These are phyloP conservation scores for Metschnikowia corniflorae DNA, from an alignment of 805 yeast species.

Conservation along the genomic window DNA sequence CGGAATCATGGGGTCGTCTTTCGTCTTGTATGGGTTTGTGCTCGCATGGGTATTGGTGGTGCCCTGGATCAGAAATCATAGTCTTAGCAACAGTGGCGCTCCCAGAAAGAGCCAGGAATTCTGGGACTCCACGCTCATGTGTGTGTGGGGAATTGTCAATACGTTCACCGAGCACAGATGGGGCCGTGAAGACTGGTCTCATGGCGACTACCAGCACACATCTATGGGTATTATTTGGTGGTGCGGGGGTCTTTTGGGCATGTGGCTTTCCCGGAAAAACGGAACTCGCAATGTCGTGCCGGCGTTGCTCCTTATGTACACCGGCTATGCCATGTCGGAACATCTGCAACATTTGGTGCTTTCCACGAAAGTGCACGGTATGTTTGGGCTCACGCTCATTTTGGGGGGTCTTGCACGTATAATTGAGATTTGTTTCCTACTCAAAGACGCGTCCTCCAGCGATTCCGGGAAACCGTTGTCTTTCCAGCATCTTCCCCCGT, in stretches of 20 bases:
- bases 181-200: constrained; percentile 86
- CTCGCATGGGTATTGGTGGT: constrained; percentile 62
- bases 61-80: constrained; percentile 67
- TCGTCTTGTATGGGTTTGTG: constrained; percentile 74
- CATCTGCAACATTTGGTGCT: constrained; percentile 74
- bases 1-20: constrained; percentile 94
- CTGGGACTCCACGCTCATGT: constrained; percentile 77
- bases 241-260: constrained; percentile 87
- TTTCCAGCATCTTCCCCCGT: constrained; percentile 86
- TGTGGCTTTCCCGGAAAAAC: constrained; percentile 58
- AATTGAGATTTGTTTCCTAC: constrained; percentile 73
- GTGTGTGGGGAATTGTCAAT: constrained; percentile 87
- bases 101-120: constrained; percentile 66
- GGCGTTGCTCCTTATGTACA: constrained; percentile 73
- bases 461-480: constrained; percentile 47
- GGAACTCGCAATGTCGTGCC: constrained; percentile 59
- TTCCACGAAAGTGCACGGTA: constrained; percentile 81
- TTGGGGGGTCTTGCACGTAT: constrained; percentile 73
- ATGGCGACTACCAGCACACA: constrained; percentile 93
- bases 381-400: constrained; percentile 82
- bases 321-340: constrained; percentile 94
- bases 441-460: constrained; percentile 53
- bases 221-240: constrained; percentile 97
- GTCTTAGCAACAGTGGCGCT: constrained; percentile 17
- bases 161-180: constrained; percentile 96